Percentiles rank a stretch among this genome's conserved stretches.
Conservation (phyloP, 2,329 filamentous ascomycete species). For the Epichloe gansuensis region DNA sequence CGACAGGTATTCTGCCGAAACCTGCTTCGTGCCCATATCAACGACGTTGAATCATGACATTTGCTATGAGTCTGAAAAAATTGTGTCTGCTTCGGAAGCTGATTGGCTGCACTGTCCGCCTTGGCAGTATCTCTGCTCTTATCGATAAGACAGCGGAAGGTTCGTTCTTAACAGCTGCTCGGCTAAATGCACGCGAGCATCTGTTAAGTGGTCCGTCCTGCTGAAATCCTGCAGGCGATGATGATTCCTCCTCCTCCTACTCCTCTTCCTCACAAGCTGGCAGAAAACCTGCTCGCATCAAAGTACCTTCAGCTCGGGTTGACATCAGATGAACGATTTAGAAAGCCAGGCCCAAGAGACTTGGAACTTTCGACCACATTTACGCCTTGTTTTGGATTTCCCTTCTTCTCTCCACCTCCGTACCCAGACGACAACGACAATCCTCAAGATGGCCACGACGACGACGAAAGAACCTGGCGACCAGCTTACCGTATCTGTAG, state of each 20-base stretch:
- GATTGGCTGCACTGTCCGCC: constrained; percentile 21
- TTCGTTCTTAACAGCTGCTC: neutral
- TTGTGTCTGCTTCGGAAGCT: constrained; percentile 19
- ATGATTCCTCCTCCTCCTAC: neutral
- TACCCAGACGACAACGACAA: neutral
- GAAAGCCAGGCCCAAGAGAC: neutral
- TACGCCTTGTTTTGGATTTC: neutral
- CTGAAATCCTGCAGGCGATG: neutral
- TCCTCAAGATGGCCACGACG: neutral
- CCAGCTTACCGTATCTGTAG: constrained; percentile 50
- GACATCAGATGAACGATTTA: neutral
- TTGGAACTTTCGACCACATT: neutral
- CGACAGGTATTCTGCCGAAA: constrained; percentile 46
- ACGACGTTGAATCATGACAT: constrained; percentile 3
- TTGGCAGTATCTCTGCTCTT: neutral
- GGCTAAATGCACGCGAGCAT: neutral
- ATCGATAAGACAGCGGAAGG: neutral
- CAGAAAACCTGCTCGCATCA: neutral
- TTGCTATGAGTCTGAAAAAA: constrained; percentile 21
- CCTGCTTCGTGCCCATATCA: constrained; percentile 17
- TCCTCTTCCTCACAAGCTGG: neutral
- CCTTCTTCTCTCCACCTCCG: neutral
- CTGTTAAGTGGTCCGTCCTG: neutral
- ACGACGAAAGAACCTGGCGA: constrained; percentile 6
- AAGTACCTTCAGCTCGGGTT: neutral